Conservation (phyloP, 306 rosid species). For the Mucuna pruriens region DNA sequence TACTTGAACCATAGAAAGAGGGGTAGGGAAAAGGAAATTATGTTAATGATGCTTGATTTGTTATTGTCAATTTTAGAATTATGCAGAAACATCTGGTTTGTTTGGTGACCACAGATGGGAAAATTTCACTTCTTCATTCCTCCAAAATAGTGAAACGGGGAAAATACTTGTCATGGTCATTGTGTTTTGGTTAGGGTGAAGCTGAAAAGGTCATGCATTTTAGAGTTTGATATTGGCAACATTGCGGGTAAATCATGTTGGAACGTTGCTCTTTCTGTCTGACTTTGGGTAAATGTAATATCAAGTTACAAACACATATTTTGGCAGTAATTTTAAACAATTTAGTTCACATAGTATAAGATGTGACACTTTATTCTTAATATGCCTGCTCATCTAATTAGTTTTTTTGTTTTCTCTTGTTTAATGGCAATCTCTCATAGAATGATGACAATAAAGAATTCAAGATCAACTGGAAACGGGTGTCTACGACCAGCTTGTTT, state of each 20-base stretch:
- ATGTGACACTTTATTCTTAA: slow-evolving; percentile 6
- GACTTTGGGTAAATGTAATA: not conserved
- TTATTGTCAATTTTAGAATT: not conserved
- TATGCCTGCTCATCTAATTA: not conserved
- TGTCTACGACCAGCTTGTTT: slow-evolving; percentile 60
- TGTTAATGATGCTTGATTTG: not conserved
- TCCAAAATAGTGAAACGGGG: not conserved
- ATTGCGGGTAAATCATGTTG: slow-evolving; percentile 5
- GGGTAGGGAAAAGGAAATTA: not conserved
- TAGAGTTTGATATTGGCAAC: not conserved
- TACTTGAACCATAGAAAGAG: not conserved
- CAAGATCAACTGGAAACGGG: slow-evolving; percentile 66
- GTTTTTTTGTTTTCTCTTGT: slow-evolving; percentile 21
- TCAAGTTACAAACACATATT: not conserved
- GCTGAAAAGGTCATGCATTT: not conserved
- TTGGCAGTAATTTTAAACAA: not conserved
- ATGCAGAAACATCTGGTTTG: not conserved
- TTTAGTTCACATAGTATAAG: slow-evolving; percentile 23
- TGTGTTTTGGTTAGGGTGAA: slow-evolving; percentile 12
- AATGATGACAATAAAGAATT: slow-evolving; percentile 48
- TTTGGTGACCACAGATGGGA: not conserved
- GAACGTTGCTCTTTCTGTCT: slow-evolving; percentile 14
- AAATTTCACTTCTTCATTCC: slow-evolving; percentile 8
- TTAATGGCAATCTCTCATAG: slow-evolving; percentile 41
- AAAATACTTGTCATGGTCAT: not conserved